These are phyloP conservation scores for Aspergillus steynii DNA, from an alignment of 495 filamentous ascomycete species.

Conservation along the genomic window DNA sequence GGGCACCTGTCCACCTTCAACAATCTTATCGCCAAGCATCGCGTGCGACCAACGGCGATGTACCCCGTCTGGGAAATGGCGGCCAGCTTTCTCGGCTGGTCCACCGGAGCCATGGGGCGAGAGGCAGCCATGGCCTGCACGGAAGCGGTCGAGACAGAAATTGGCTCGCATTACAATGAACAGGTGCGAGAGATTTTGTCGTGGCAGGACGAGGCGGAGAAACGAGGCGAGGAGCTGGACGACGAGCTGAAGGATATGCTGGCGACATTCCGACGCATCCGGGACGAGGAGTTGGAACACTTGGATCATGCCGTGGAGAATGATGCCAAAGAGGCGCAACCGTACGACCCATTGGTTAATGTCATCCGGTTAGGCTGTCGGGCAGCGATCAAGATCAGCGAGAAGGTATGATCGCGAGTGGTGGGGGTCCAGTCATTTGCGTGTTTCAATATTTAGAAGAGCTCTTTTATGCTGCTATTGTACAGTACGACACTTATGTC, in stretches of 20 bases:
- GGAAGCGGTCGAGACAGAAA: constrained; percentile 97
- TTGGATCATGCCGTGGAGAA: constrained; percentile 92
- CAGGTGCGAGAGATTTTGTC: constrained; percentile 79
- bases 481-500: constrained; percentile 3
- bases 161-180: constrained; percentile 92
- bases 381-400: constrained; percentile 90
- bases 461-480: background rate
- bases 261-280: constrained; percentile 72
- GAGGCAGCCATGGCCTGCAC: constrained; percentile 99
- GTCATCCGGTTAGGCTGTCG: constrained; percentile 85
- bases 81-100: constrained; percentile 84
- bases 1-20: constrained; percentile 87
- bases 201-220: constrained; percentile 69
- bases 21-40: constrained; percentile 76
- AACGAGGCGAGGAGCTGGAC: constrained; percentile 71
- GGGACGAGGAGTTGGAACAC: constrained; percentile 97
- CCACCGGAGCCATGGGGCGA: constrained; percentile 82
- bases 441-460: background rate
- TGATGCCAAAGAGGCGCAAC: constrained; percentile 83
- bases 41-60: constrained; percentile 89
- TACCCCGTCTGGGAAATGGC: constrained; percentile 89
- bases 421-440: background rate
- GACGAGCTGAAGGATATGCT: constrained; percentile 76
- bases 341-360: constrained; percentile 86
- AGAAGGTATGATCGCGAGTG: constrained; percentile 59